Conservation (phyloP, 208 protist genomes). For the Trypanosoma caninum region DNA sequence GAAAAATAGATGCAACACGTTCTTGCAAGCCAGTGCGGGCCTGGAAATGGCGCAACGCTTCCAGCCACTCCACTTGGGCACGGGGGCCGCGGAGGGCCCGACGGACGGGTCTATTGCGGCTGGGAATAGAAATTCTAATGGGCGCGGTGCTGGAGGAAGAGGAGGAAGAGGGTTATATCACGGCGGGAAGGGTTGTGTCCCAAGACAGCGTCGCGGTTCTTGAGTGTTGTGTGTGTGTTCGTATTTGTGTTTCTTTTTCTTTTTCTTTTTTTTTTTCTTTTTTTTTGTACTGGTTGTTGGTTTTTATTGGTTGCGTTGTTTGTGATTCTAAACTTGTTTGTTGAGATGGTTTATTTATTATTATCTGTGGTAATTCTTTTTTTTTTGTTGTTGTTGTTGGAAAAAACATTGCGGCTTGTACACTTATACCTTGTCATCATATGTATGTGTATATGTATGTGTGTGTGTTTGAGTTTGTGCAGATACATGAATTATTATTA, state of each 20-base stretch:
- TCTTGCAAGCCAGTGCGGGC: slow-evolving; percentile 45
- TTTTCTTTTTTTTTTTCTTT: slow-evolving; percentile 11
- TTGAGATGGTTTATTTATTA: no score
- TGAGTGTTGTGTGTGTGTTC: background rate
- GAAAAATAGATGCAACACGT: slow-evolving; percentile 37
- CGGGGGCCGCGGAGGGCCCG: background rate
- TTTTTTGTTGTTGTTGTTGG: no score
- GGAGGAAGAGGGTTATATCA: slow-evolving; percentile 10
- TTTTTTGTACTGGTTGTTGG: slow-evolving; percentile 7
- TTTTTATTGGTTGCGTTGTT: no score
- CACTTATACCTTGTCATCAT: no score
- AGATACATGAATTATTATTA: background rate
- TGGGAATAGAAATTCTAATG: background rate
- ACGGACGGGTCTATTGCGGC: background rate
- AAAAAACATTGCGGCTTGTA: no score
- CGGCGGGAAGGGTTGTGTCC: slow-evolving; percentile 15
- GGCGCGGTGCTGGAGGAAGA: background rate
- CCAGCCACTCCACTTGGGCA: slow-evolving; percentile 50
- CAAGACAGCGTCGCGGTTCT: background rate
- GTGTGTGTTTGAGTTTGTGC: background rate
- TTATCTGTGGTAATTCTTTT: background rate
- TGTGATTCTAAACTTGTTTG: no score
- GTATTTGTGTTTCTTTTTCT: slow-evolving; percentile 15
- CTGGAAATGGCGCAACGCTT: slow-evolving; percentile 69
- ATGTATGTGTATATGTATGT: slow-evolving; percentile 1